phyloP scores from a whole-genome alignment of 2,329 filamentous ascomycete species.

The Phyllosticta ampelicida region DNA sequence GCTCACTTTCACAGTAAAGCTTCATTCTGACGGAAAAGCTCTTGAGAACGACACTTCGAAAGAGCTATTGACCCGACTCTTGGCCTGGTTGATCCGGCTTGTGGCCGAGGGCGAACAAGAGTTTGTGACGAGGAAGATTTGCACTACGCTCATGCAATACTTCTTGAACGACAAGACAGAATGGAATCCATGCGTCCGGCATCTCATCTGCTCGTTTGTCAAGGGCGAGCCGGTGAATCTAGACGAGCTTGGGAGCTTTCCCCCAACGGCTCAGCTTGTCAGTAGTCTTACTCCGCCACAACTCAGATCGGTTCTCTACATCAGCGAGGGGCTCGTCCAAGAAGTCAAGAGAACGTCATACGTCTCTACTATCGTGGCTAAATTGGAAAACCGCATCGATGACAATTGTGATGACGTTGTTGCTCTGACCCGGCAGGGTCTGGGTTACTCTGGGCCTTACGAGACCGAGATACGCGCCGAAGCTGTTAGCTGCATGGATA shows the following conservation, averaged over 20 bases:
- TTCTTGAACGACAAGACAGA: conserved; percentile 59
- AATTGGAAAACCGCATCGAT: conserved; percentile 3
- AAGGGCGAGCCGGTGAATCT: conserved; percentile 37
- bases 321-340: conserved; percentile 52
- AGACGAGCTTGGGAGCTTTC: conserved; percentile 36
- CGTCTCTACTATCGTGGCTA: background rate
- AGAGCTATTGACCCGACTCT: conserved; percentile 35
- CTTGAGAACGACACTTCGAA: conserved; percentile 25
- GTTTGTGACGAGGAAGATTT: conserved; percentile 62
- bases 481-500: conserved; percentile 5
- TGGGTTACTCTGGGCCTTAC: background rate
- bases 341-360: conserved; percentile 35
- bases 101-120: conserved; percentile 5
- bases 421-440: background rate
- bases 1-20: conserved; percentile 84
- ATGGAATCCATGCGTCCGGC: conserved; percentile 56
- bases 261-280: conserved; percentile 36
- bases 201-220: conserved; percentile 51
- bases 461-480: conserved; percentile 5
- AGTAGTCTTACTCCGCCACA: conserved; percentile 39
- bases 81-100: conserved; percentile 47
- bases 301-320: conserved; percentile 52
- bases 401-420: conserved; percentile 5
- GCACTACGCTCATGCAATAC: conserved; percentile 65
- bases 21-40: conserved; percentile 44